phyloP scores from a whole-genome alignment of 1,284 basidiomycete species.

The Leccinum angustisporum region DNA sequence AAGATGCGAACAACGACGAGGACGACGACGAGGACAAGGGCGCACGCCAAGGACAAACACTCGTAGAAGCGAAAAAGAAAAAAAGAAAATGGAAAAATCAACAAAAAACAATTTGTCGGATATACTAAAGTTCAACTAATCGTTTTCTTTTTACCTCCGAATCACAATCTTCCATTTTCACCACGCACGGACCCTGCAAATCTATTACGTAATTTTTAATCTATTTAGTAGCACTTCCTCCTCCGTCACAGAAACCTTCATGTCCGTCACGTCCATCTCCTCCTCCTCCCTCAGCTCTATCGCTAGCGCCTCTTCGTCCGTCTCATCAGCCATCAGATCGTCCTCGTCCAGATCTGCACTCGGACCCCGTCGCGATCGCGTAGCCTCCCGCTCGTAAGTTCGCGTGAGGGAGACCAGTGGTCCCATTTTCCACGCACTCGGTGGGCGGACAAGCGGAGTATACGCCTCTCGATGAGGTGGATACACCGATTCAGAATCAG shows the following conservation, averaged over 20 bases:
- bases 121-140: background rate
- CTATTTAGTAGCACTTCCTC: slow-evolving; percentile 36
- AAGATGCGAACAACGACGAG: background rate
- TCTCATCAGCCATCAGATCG: slow-evolving; percentile 39
- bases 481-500: slow-evolving; percentile 8
- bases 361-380: slow-evolving; percentile 20
- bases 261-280: slow-evolving; percentile 44
- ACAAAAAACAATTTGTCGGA: slow-evolving; percentile 9
- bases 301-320: slow-evolving; percentile 43
- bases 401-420: slow-evolving; percentile 16
- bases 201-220: slow-evolving; percentile 15
- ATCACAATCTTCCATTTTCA: slow-evolving; percentile 12
- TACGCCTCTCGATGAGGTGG: slow-evolving; percentile 26
- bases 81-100: slow-evolving; percentile 7
- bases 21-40: slow-evolving; percentile 27
- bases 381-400: slow-evolving; percentile 23
- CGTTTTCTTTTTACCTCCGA: slow-evolving; percentile 1
- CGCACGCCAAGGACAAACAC: slow-evolving; percentile 14
- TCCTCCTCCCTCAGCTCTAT: slow-evolving; percentile 51
- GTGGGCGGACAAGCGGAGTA: slow-evolving; percentile 31
- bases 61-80: slow-evolving; percentile 21
- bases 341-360: slow-evolving; percentile 21
- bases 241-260: slow-evolving; percentile 15
- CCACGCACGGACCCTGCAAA: slow-evolving; percentile 33
- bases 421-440: slow-evolving; percentile 20